Conservation (phyloP, 176 grass and related monocot genomes). For the Puya raimondii region DNA sequence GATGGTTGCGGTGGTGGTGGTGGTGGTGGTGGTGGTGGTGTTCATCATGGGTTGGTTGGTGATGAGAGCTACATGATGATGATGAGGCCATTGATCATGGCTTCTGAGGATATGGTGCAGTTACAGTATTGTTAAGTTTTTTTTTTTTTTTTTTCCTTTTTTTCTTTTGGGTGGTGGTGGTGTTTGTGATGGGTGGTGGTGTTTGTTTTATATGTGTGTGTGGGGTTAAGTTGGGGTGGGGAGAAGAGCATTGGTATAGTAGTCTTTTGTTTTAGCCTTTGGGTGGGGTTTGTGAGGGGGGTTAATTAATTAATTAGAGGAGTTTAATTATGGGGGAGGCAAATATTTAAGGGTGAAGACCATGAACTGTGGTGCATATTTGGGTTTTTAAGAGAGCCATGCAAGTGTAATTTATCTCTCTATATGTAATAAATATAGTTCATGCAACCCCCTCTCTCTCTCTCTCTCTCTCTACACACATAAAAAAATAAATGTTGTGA, state of each 20-base stretch:
- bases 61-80: conserved; percentile 28
- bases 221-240: too few species aligned
- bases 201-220: neutral
- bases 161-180: too few species aligned
- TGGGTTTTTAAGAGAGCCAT: neutral
- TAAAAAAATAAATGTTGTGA: neutral
- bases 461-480: neutral
- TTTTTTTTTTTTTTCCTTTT: neutral
- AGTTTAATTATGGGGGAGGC: neutral
- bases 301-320: neutral
- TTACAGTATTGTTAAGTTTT: conserved; percentile 50
- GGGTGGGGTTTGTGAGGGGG: neutral
- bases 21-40: neutral
- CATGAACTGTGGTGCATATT: neutral
- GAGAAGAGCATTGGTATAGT: too few species aligned
- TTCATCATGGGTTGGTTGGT: conserved; percentile 2
- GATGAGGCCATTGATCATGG: conserved; percentile 21
- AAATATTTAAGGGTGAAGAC: neutral
- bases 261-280: too few species aligned
- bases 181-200: neutral
- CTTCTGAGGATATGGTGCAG: conserved; percentile 57
- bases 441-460: neutral
- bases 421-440: neutral
- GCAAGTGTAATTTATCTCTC: conserved; percentile 1
- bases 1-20: conserved; percentile 25